Evolutionary conservation across 2,329 filamentous ascomycete genomes (phyloP), one percentile per base, ranked within the genome.

Genomic region (Hymenoscyphus fraxineus): DNA sequence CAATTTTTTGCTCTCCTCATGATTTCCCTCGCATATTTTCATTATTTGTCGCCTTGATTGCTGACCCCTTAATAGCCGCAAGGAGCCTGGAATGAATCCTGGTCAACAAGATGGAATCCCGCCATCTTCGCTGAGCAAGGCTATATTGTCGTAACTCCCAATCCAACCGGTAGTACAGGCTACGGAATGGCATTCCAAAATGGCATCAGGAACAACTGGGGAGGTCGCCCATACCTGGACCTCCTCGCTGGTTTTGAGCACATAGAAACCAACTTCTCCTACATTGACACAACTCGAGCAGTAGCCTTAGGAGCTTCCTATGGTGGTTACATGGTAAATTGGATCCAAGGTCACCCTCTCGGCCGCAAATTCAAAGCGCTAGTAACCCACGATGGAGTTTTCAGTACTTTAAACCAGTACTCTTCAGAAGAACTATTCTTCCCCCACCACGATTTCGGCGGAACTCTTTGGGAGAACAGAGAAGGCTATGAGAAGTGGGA

Each of bases 311-410:
- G 91, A 5, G 91, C 90, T 0, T 88, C 85, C 10, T 92, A 91
- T 70, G 89, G 89, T 39, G 89, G 89, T 4, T 91, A 86, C 73
- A 91, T 92, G 89, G 87, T 91, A 68, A 91, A 96, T 75, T 96
- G 93, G 93, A 92, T 97, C 71, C 92, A 97, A 77, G 93, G 93
- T 7, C 90, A 95, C 67, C 83, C 86, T 0, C 83, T 97, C 0
- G 93, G 92, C 22, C 87, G 91, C 35, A 87, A 89, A 70, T 96
- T 97, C 83, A 92, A 92, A 77, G 92, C 92, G 0, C 82, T 97
- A 3, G 92, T 96, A 35, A 93, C 88, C 71, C 93, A 97, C 75
- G 92, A 97, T 70, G 93, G 93, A 58, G 89, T 93, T 62, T 95
- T 93, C 77, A 90, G 87, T 71, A 89, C 87, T 1, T 78, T 87